phyloP scores from a whole-genome alignment of 2,329 filamentous ascomycete species.

The Aspergillus aculeatinus region DNA sequence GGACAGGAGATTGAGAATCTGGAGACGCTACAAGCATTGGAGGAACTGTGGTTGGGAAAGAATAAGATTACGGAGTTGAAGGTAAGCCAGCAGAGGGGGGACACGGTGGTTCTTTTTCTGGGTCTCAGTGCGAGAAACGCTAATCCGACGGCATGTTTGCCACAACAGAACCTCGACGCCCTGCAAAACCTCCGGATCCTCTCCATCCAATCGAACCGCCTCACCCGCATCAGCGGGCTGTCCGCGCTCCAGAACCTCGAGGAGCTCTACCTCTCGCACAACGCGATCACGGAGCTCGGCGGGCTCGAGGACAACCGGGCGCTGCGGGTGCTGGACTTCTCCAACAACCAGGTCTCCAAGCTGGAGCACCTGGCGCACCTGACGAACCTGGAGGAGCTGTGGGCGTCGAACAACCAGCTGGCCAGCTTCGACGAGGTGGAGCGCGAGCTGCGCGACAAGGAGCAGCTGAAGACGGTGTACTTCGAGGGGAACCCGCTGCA shows the following conservation, averaged over 20 bases:
- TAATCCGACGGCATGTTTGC: no score
- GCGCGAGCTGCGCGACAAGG: conserved; percentile 72
- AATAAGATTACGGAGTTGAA: conserved; percentile 89
- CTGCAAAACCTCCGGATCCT: conserved; percentile 81
- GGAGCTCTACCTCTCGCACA: conserved; percentile 95
- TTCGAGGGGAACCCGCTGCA: conserved; percentile 95
- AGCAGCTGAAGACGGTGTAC: conserved; percentile 82
- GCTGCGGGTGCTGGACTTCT: conserved; percentile 81
- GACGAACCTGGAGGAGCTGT: conserved; percentile 78
- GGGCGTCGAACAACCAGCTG: conserved; percentile 88
- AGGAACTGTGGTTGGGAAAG: conserved; percentile 91
- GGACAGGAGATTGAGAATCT: conserved; percentile 75
- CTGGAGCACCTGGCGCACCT: conserved; percentile 71
- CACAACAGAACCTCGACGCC: conserved; percentile 59
- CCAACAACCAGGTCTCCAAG: conserved; percentile 77
- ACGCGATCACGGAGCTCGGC: conserved; percentile 74
- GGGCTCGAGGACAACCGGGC: conserved; percentile 67
- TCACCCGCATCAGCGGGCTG: conserved; percentile 74
- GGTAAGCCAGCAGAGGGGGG: conserved; percentile 34
- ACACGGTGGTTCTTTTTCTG: no score
- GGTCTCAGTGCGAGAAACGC: no score
- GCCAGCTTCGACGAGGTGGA: conserved; percentile 78
- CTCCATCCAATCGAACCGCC: conserved; percentile 92
- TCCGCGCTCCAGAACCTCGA: conserved; percentile 73
- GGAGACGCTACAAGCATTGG: conserved; percentile 71